Evolutionary conservation across 306 rosid genomes (phyloP), one percentile per base, ranked within the genome.

Genomic region (Quercus bicolor): DNA sequence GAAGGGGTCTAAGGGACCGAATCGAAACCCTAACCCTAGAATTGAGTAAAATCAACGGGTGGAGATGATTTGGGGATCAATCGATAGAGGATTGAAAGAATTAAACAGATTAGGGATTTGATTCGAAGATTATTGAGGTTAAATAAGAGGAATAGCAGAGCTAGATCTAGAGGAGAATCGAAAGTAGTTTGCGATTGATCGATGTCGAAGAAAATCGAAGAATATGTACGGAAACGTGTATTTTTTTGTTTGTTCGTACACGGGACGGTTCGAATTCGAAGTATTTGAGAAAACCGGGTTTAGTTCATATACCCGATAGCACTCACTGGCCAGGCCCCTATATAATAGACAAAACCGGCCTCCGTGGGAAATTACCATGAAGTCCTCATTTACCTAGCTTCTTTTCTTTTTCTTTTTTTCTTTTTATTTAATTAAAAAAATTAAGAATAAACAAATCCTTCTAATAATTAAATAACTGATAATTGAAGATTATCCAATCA

Each of bases 1-100:
- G 12, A 54, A 18, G 24, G 24, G 21, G 23, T 75, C 23, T 23
- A 54, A 68, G 48, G 81, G 71, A 23, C 48, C 77, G 40, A 84
- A 37, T 76, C 16, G 52, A 82, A 81, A 83, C 75, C 88, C 80
- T 79, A 89, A 89, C 86, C 89, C 90, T 87, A 89, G 84, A 85
- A 69, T 31, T 53, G 56, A 23, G 16, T 20, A 23, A 0, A 69
- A 71, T 23, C 34, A 60, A 72, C 31, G 83, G 64, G 34, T 11
- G 61, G 77, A 69, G 40, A n/a, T 31, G 54, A 77, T 43, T 74
- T 81, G 51, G 82, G 80, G 75, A 53, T 83, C 77, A 79, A 87
- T 83, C 48, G 40, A 51, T 54, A 75, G 52, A 61, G 18, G 69
- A 40, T 3, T 37, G 23, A 28, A 3, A 43, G 73, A 76, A 85